Percentiles rank a stretch among this genome's conserved stretches.
Conservation (phyloP, 1,139 yeast species). For the Scheffersomyces cryptocercus region DNA sequence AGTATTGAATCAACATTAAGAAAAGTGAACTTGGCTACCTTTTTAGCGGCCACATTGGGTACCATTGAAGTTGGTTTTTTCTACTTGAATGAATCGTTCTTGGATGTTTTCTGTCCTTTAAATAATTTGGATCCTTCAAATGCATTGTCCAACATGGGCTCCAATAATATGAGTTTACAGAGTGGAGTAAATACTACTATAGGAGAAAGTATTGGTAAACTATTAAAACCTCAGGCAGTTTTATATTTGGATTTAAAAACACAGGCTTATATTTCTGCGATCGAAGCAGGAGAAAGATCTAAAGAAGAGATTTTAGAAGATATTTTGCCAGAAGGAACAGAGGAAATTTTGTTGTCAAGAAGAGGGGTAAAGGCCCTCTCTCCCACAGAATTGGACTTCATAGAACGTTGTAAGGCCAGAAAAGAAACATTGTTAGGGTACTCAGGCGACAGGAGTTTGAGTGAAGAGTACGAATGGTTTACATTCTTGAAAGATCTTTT, state of each 20-base stretch:
- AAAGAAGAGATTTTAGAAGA: constrained; percentile 72
- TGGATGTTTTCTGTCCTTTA: constrained; percentile 80
- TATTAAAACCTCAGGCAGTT: constrained; percentile 78
- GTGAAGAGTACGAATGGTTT: constrained; percentile 72
- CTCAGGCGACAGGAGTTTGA: constrained; percentile 42
- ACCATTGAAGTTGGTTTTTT: constrained; percentile 85
- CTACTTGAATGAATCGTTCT: constrained; percentile 77
- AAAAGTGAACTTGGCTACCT: constrained; percentile 85
- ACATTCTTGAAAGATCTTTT: constrained; percentile 70
- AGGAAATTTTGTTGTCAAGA: constrained; percentile 50
- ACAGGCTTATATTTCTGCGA: constrained; percentile 89
- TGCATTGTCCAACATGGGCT: constrained; percentile 41
- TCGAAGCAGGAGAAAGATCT: constrained; percentile 71
- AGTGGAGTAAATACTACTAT: constrained; percentile 38
- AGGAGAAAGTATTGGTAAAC: constrained; percentile 53
- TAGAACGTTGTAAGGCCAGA: constrained; percentile 68
- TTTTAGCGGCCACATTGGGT: constrained; percentile 81
- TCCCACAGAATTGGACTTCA: constrained; percentile 72
- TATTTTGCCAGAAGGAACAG: constrained; percentile 70
- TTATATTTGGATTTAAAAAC: constrained; percentile 85
- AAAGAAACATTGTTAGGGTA: constrained; percentile 59
- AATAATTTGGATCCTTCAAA: constrained; percentile 45
- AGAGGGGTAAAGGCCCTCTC: constrained; percentile 47
- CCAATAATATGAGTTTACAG: constrained; percentile 35
- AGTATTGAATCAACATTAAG: constrained; percentile 70